phyloP scores from a whole-genome alignment of 192 early-diverging fungal genomes.

The Lobosporangium transversale region DNA sequence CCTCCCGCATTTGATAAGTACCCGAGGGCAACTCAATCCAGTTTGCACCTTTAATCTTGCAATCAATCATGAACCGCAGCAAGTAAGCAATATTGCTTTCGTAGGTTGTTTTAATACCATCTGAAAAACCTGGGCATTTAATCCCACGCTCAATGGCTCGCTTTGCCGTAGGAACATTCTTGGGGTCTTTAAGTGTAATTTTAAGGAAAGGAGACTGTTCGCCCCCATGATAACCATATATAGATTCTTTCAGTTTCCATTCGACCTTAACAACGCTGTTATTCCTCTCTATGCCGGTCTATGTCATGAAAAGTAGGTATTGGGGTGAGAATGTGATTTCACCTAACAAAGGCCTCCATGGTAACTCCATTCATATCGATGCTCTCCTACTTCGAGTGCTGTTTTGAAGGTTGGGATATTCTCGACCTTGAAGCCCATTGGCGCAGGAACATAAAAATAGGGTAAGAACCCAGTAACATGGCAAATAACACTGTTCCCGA shows the following conservation, averaged over 20 bases:
- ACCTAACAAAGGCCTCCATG: not conserved
- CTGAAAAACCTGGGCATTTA: slow-evolving; percentile 31
- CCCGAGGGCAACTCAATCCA: slow-evolving; percentile 92
- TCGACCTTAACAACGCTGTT: slow-evolving; percentile 67
- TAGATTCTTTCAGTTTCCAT: slow-evolving; percentile 79
- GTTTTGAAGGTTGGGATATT: slow-evolving; percentile 63
- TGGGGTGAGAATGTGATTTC: not conserved
- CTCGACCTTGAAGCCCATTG: slow-evolving; percentile 73
- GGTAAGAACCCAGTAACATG: slow-evolving; percentile 91
- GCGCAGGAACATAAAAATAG: slow-evolving; percentile 96
- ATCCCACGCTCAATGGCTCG: slow-evolving; percentile 42
- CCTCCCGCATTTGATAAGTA: slow-evolving; percentile 67
- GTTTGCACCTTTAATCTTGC: slow-evolving; percentile 81
- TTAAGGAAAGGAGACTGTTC: slow-evolving; percentile 83
- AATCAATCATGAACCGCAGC: slow-evolving; percentile 96
- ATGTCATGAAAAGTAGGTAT: not conserved
- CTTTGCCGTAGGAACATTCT: slow-evolving; percentile 26
- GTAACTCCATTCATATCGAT: too few relatives aligned
- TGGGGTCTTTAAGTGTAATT: slow-evolving; percentile 73
- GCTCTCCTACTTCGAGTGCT: slow-evolving; percentile 66
- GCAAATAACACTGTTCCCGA: slow-evolving; percentile 90
- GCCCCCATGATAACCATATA: slow-evolving; percentile 91
- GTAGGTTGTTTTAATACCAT: slow-evolving; percentile 63
- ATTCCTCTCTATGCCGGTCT: slow-evolving; percentile 43
- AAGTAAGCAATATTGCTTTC: slow-evolving; percentile 92